Base-by-base conservation (phyloP, 1,284 basidiomycete species). In the Ustilago crameri region DNA sequence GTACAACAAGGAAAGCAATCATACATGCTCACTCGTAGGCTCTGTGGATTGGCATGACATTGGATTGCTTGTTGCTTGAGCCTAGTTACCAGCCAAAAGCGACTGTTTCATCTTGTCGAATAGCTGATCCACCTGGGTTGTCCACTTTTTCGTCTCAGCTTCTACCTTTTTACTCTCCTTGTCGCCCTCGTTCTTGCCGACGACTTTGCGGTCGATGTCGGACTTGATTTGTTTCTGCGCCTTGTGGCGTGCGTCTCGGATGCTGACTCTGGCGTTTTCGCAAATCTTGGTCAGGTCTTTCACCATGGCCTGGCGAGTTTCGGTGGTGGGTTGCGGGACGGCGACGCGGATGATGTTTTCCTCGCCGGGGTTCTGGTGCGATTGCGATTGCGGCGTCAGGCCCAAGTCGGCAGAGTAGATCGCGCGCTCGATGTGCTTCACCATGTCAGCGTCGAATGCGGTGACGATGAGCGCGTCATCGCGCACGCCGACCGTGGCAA, bases 181-280 rank as follows among this genome's bases (percentile, higher is more conserved):
- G 15, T 71, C 65, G 8, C 67, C 75, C 32, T 79, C 79, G 42
- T 41, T 69, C 43, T 69, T 75, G 23, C 80, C 77, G 1, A 83
- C 68, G 17, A 81, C 58, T 42, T 81, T 82, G 32, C 51, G 14
- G 37, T 82, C 74, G 34, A 74, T 62, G 58, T 83, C 81, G 20
- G 56, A 55, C 58, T 76, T 78, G 62, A 83, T 72, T 50, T 80
- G 77, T 60, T 83, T 83, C 56, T 78, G 79, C 10, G 73, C 81
- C 12, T 52, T 50, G 49, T 83, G 81, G 10, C 81, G 46, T 24
- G 74, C 78, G 26, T 66, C 51, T 20, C 81, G 51, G 35, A 83
- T 75, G 20, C 74, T 74, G 18, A 78, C 74, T 32, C 75, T 67
- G 1, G 80, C 80, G 34, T 81, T 80, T 48, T 83, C 81, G 61